Percentiles rank a stretch among this genome's conserved stretches.
phyloP scores from a whole-genome alignment of 2,329 filamentous ascomycete genomes.

The Botrytis deweyae region DNA sequence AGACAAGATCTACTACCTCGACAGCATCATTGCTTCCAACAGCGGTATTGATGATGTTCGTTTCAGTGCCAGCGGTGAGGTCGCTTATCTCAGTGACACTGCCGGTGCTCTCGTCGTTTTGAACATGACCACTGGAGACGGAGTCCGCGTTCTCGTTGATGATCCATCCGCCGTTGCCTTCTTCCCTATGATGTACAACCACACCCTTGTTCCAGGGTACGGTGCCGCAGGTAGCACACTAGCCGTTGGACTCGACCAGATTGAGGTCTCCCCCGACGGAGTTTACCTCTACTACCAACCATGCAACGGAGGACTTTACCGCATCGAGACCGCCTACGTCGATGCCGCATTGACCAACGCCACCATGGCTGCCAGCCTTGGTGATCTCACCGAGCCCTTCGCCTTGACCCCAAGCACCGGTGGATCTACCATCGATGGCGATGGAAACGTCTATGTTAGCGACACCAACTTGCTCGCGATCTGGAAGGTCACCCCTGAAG shows the following conservation, averaged over 20 bases:
- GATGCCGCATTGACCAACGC: conserved; percentile 40
- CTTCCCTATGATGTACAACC: conserved; percentile 39
- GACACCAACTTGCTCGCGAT: conserved; percentile 38
- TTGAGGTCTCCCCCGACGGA: conserved; percentile 43
- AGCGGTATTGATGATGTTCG: conserved; percentile 42
- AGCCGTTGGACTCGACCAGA: conserved; percentile 41
- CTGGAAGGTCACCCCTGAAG: conserved; percentile 26
- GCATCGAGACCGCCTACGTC: conserved; percentile 41
- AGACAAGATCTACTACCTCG: conserved; percentile 39
- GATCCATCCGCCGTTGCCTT: conserved; percentile 33
- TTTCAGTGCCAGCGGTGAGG: conserved; percentile 49
- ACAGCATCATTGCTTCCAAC: conserved; percentile 36
- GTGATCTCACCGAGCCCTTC: conserved; percentile 36
- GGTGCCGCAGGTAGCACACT: conserved; percentile 28
- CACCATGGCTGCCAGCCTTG: conserved; percentile 35
- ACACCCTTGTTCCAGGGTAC: conserved; percentile 30
- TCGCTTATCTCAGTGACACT: conserved; percentile 73
- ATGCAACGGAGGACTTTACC: conserved; percentile 40
- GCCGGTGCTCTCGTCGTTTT: conserved; percentile 49
- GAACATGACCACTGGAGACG: conserved; percentile 34
- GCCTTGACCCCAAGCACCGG: conserved; percentile 2
- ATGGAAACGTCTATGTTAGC: conserved; percentile 42
- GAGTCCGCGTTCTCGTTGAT: conserved; percentile 36
- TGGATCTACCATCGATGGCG: conserved; percentile 34
- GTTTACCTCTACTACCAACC: conserved; percentile 43